These are phyloP conservation scores for Chaetomiaceae sp. DNA, from an alignment of 2,329 filamentous ascomycete species.

Conservation along the genomic window DNA sequence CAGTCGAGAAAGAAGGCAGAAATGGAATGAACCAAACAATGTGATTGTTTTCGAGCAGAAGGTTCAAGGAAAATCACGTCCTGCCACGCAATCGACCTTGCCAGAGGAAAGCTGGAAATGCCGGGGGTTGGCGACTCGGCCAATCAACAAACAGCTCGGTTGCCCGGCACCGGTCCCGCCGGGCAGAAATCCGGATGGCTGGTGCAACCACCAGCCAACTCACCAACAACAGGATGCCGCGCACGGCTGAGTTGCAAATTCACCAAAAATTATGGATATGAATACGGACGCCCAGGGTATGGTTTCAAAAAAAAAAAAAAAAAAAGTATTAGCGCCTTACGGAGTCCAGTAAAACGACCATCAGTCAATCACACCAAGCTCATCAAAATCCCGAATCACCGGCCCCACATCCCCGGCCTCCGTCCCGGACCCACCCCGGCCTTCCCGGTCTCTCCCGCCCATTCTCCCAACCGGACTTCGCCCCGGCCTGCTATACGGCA, in stretches of 20 bases:
- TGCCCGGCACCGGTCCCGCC: background rate
- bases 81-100: background rate
- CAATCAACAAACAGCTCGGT: background rate
- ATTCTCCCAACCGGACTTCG: too few species aligned
- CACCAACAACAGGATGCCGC: too few species aligned
- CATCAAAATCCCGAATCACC: conserved; percentile 37
- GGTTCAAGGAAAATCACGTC: background rate
- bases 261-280: too few species aligned
- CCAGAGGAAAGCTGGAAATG: background rate
- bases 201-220: background rate
- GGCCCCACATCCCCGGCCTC: conserved; percentile 27
- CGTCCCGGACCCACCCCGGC: conserved; percentile 10
- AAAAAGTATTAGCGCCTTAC: background rate
- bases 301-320: too few species aligned
- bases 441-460: background rate
- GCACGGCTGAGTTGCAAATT: too few species aligned
- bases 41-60: background rate
- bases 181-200: conserved; percentile 3
- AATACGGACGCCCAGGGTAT: too few species aligned
- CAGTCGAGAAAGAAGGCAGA: background rate
- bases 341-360: background rate
- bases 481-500: background rate
- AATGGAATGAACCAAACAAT: background rate
- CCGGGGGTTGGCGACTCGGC: conserved; percentile 4
- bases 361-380: conserved; percentile 13